A percentile compares a stretch with the other conserved stretches of the same genome.
Evolutionary conservation across 202 grass and related monocot genomes (phyloP).

Genomic region (Zizania palustris): DNA sequence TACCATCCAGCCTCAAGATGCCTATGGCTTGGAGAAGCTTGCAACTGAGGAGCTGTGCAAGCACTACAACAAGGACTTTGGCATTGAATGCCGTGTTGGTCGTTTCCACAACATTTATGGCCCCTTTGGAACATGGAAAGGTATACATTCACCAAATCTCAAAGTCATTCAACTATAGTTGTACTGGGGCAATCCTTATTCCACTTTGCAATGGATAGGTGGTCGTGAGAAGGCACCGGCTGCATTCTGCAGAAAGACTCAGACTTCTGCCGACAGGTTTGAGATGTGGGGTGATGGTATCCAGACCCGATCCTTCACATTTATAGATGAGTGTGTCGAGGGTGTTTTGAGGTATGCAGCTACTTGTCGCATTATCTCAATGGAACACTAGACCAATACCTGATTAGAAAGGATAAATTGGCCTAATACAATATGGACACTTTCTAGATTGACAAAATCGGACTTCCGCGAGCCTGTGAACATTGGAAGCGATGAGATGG

Average conservation of each 20-base stretch:
- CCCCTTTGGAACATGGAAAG: constrained; percentile 93
- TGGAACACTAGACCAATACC: neutral
- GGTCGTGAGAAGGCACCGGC: constrained; percentile 92
- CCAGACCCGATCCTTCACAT: constrained; percentile 90
- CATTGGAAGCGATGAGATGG: constrained; percentile 94
- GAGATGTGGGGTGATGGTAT: constrained; percentile 96
- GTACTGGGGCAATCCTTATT: constrained; percentile 14
- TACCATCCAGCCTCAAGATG: constrained; percentile 75
- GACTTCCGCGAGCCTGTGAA: constrained; percentile 85
- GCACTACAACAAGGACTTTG: constrained; percentile 89
- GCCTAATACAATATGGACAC: neutral
- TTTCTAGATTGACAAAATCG: constrained; percentile 75
- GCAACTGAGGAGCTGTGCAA: constrained; percentile 92
- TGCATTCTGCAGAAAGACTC: constrained; percentile 83
- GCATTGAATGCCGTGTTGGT: constrained; percentile 80
- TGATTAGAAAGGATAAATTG: neutral
- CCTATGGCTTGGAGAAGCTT: constrained; percentile 91
- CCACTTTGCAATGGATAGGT: constrained; percentile 47
- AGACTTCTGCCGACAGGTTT: constrained; percentile 73
- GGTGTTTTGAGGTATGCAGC: constrained; percentile 71
- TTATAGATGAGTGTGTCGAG: constrained; percentile 90
- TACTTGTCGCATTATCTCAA: neutral
- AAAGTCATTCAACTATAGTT: neutral
- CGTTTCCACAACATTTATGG: constrained; percentile 94
- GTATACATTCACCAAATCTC: constrained; percentile 34